A percentile compares a stretch with the other conserved stretches of the same genome.
phyloP scores from a whole-genome alignment of 495 filamentous ascomycete species.

The Trichocladium uniseriatum region DNA sequence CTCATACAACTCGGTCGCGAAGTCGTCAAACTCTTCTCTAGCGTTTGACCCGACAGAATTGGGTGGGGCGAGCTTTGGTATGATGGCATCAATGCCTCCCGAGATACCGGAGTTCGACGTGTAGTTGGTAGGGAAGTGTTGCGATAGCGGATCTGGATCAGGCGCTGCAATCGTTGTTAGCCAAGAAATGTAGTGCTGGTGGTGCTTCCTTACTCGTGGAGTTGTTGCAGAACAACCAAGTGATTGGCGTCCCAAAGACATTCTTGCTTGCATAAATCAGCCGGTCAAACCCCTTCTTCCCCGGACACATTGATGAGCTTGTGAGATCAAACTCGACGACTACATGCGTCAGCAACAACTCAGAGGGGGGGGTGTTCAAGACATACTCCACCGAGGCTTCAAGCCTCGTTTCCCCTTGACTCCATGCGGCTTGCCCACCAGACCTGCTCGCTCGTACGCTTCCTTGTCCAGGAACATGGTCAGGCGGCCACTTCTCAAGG shows the following conservation, averaged over 20 bases:
- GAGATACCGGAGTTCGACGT: constrained; percentile 25
- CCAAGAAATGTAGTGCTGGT: neutral
- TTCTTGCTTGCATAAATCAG: constrained; percentile 79
- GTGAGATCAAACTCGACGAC: constrained; percentile 78
- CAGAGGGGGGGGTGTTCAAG: neutral
- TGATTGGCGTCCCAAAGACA: constrained; percentile 57
- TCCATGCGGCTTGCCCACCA: constrained; percentile 63
- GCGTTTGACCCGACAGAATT: constrained; percentile 27
- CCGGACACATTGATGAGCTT: constrained; percentile 72
- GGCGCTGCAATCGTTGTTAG: constrained; percentile 27
- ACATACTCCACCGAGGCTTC: constrained; percentile 44
- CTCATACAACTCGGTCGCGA: constrained; percentile 61
- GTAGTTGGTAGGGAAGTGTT: constrained; percentile 45
- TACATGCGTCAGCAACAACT: constrained; percentile 21
- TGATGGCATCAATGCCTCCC: constrained; percentile 28
- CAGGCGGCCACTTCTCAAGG: constrained; percentile 60
- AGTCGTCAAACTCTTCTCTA: constrained; percentile 46
- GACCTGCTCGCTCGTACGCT: constrained; percentile 73
- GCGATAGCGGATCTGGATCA: constrained; percentile 41
- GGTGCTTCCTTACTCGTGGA: constrained; percentile 26
- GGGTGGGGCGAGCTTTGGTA: constrained; percentile 43
- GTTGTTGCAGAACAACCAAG: constrained; percentile 76
- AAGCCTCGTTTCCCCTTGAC: constrained; percentile 45
- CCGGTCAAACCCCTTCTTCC: constrained; percentile 84
- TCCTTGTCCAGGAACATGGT: constrained; percentile 73